Percentiles rank a stretch among this genome's conserved stretches.
Conservation (phyloP, 75 land plant species). For the Picea sitchensis region DNA sequence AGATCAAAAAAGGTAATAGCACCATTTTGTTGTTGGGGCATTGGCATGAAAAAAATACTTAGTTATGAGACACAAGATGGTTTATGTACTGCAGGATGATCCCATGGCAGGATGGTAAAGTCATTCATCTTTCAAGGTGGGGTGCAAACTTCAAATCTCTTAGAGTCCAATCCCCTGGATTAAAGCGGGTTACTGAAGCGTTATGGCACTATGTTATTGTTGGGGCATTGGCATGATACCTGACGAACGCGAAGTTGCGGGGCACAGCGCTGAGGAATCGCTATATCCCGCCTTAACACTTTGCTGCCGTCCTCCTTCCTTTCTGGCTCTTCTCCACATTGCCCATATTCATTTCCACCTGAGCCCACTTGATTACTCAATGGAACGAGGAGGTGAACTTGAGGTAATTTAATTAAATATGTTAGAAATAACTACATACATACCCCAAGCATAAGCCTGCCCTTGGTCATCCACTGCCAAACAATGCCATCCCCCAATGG, state of each 20-base stretch:
- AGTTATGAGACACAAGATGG: too few species aligned
- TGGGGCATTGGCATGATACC: conserved; percentile 30
- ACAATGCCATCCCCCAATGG: conserved; percentile 99
- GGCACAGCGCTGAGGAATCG: conserved; percentile 86
- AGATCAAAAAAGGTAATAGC: too few species aligned
- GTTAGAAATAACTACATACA: neutral
- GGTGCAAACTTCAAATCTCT: too few species aligned
- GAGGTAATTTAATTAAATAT: too few species aligned
- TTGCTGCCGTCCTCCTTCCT: conserved; percentile 59
- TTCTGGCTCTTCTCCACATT: conserved; percentile 90
- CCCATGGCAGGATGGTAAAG: too few species aligned
- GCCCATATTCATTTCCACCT: conserved; percentile 99
- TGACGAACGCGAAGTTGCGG: conserved; percentile 79
- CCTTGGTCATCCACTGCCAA: conserved; percentile 94
- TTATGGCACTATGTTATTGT: too few species aligned
- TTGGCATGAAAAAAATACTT: too few species aligned
- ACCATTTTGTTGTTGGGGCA: too few species aligned
- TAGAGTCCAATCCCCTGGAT: too few species aligned
- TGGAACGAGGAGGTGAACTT: neutral
- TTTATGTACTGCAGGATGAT: too few species aligned
- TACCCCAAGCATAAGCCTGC: conserved; percentile 97
- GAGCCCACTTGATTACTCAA: neutral
- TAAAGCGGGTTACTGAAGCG: too few species aligned
- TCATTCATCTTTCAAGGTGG: too few species aligned
- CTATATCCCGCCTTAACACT: conserved; percentile 76